Evolutionary conservation across 2,329 filamentous ascomycete species (phyloP), one percentile per base, ranked within the genome.

Genomic region (Alternaria panax): DNA sequence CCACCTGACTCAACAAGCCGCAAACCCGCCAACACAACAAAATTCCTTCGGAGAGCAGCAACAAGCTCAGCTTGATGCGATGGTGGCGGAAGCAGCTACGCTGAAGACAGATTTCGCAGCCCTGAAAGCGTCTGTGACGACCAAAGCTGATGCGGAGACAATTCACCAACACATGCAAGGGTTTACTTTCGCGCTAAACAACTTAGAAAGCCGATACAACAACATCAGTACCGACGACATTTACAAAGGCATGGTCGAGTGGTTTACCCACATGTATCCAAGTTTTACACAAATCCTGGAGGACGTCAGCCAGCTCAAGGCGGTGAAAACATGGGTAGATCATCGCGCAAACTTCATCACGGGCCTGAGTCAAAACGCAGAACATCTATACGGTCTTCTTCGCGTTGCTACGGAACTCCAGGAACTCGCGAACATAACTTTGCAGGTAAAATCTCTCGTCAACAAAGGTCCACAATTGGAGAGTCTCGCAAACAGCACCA

Each of bases 201-300:
- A 38, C 9, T 50, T 75, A 2, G 60, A 71, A 24, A 30, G 54
- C 18, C 69, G 69, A 27, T 74, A 68, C 25, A 59, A 72, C n/a
- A 75, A 74, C 16, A 72, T 75, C 28, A 63, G 51, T 8, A 71
- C 71, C 0, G 66, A 66, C 16, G 56, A 68, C 7, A 22, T 73
- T 9, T 42, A 69, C 41, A 65, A 68, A 18, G 57, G 59, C 43
- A 75, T 75, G 63, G 64, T 66, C 1, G 48, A 62, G n/a, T 68
- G 64, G 66, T 65, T 75, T 28, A n/a, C 64, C 16, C 51, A 65
- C 18, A 57, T 40, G 18, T 72, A 74, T 45, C 68, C 68, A 11
- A 36, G 43, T 8, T 9, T 63, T 1, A 9, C 42, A 11, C 43
- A 20, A 2, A 25, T 68, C 4, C 46, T 59, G 14, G 30, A 59